Evolutionary conservation across 2,329 filamentous ascomycete genomes (phyloP), one percentile per base, ranked within the genome.

Genomic region (Ophiostoma ips): DNA sequence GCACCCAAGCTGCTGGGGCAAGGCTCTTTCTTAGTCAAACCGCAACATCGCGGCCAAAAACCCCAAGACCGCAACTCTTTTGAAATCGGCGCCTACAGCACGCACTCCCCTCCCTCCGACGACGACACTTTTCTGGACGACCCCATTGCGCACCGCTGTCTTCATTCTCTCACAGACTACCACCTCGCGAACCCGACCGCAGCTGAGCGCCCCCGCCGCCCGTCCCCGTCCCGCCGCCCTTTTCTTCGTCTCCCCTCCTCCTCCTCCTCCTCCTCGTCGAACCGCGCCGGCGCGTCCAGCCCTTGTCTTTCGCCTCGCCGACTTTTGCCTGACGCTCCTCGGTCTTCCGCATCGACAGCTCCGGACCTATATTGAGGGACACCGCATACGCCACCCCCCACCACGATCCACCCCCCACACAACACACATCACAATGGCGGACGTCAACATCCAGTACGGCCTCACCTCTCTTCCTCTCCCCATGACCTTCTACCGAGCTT

Each of bases 381-480:
- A 28, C 24, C n/a, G n/a, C n/a, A n/a, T n/a, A n/a, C n/a, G n/a
- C n/a, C n/a, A n/a, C n/a, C n/a, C n/a, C n/a, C n/a, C n/a, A n/a
- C n/a, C n/a, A n/a, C n/a, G n/a, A n/a, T n/a, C n/a, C n/a, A n/a
- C n/a, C n/a, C n/a, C n/a, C n/a, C n/a, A n/a, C n/a, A n/a, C n/a
- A n/a, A n/a, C n/a, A n/a, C n/a, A n/a, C n/a, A n/a, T 28, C 40
- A 44, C 30, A 46, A 56, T 56, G 54, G 49, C 52, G n/a, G 54
- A 56, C 47, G 54, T 50, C 47, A 55, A 56, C 46, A 56, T 56
- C 49, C 52, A 56, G 54, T 56, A 55, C 15, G 51, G 10, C 7
- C 21, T n/a, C 44, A 7, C 12, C 15, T 7, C 38, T 31, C 21
- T 19, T 11, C 18, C 13, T 5, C 1, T 11, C 24, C 10, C 9